These are phyloP conservation scores for Gracilaria domingensis DNA, from an alignment of 23 red algal genomes.

Conservation along the genomic window DNA sequence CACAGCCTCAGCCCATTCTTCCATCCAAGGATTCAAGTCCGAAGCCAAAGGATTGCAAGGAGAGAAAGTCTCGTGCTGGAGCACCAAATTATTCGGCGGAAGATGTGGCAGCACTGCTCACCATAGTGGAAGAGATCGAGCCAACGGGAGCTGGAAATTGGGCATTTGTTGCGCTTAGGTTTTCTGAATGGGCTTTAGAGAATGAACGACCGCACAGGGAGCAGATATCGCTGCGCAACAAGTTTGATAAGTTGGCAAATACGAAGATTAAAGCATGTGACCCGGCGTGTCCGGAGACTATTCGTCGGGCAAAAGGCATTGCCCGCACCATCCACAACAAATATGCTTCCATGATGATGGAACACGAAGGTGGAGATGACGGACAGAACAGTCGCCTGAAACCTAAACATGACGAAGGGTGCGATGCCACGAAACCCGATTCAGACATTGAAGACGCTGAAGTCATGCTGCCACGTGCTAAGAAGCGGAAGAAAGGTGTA, in stretches of 20 bases:
- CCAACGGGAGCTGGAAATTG: slow-evolving; percentile 34
- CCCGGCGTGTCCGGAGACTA: slow-evolving; percentile 11
- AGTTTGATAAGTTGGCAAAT: slow-evolving; percentile 67
- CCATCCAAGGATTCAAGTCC: slow-evolving; percentile 1
- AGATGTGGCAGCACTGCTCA: slow-evolving; percentile 36
- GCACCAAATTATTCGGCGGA: slow-evolving; percentile 54
- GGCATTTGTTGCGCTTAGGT: slow-evolving; percentile 24
- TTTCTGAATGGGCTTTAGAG: slow-evolving; percentile 45
- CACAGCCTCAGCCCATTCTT: neutral
- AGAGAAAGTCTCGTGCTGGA: slow-evolving; percentile 35
- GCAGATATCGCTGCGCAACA: slow-evolving; percentile 32
- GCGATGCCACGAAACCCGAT: neutral
- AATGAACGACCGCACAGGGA: slow-evolving; percentile 41
- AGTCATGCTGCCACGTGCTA: neutral
- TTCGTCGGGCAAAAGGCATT: slow-evolving; percentile 46
- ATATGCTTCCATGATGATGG: slow-evolving; percentile 51
- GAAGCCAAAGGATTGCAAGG: slow-evolving; percentile 14
- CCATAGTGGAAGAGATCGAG: slow-evolving; percentile 39
- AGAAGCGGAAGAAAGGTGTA: slow-evolving; percentile 17
- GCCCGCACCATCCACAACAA: slow-evolving; percentile 54
- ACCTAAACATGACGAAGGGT: neutral
- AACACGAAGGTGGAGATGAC: slow-evolving; percentile 16
- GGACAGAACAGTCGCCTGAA: neutral
- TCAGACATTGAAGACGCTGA: slow-evolving; percentile 17
- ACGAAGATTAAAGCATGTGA: slow-evolving; percentile 12